Percentiles rank a stretch among this genome's conserved stretches.
Conservation (phyloP, 1,284 basidiomycete genomes). For the Tranzscheliella williamsii region DNA sequence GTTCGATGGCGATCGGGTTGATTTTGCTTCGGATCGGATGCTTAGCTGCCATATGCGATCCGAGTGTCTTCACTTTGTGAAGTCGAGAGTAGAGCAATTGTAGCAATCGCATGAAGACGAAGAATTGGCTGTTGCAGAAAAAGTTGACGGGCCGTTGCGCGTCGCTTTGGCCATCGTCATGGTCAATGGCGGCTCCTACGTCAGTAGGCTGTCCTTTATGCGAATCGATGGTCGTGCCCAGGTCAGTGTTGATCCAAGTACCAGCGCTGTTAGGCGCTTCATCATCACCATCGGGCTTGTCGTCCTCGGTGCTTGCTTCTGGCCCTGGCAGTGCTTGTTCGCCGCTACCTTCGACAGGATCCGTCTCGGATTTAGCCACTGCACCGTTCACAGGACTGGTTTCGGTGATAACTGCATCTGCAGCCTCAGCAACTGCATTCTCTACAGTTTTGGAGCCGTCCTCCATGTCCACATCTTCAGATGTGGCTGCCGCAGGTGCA, state of each 20-base stretch:
- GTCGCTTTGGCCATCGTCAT: constrained; percentile 17
- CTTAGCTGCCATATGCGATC: constrained; percentile 63
- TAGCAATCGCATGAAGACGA: constrained; percentile 77
- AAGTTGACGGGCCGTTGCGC: constrained; percentile 66
- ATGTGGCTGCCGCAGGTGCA: constrained; percentile 12
- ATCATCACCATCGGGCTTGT: constrained; percentile 6
- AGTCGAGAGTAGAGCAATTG: constrained; percentile 87
- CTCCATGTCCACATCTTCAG: constrained; percentile 43
- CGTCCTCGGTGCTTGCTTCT: constrained; percentile 8
- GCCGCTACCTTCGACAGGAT: constrained; percentile 1
- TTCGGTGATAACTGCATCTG: background rate
- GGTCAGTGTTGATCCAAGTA: constrained; percentile 64
- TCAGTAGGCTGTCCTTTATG: constrained; percentile 31
- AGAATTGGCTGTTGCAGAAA: constrained; percentile 91
- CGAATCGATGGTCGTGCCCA: constrained; percentile 47
- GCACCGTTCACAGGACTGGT: too few species aligned
- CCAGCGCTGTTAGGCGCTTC: constrained; percentile 53
- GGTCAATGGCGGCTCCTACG: constrained; percentile 24
- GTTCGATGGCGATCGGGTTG: constrained; percentile 67
- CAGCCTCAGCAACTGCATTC: background rate
- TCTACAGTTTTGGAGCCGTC: constrained; percentile 17
- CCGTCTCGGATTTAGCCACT: background rate
- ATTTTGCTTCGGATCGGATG: constrained; percentile 61
- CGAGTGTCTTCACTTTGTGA: constrained; percentile 71
- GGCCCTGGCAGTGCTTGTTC: background rate